phyloP scores from a whole-genome alignment of 768 basidiomycete species.

The Thelephora ganbajun region DNA sequence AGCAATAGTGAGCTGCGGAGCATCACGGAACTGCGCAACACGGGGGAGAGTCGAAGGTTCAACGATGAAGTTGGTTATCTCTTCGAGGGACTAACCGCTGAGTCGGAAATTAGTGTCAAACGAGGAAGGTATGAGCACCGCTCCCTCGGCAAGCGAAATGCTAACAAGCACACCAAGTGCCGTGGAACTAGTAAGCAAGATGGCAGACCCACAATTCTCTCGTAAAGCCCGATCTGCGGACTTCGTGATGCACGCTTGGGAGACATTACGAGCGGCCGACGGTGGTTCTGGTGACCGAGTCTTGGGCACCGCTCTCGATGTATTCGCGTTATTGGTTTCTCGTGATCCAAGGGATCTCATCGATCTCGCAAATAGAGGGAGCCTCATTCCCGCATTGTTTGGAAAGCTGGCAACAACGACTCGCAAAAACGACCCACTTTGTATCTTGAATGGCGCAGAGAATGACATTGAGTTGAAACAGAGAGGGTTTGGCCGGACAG shows the following conservation, averaged over 20 bases:
- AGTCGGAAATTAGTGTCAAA: conserved; percentile 38
- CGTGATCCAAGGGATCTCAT: conserved; percentile 39
- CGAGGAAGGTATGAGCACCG: conserved; percentile 43
- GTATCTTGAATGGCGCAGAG: conserved; percentile 21
- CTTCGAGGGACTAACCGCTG: conserved; percentile 59
- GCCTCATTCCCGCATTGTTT: conserved; percentile 16
- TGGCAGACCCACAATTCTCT: conserved; percentile 63
- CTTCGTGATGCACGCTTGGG: conserved; percentile 58
- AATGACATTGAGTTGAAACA: conserved; percentile 33
- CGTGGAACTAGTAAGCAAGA: conserved; percentile 59
- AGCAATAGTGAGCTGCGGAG: conserved; percentile 59
- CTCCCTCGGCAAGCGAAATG: background rate
- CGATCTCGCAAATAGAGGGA: conserved; percentile 32
- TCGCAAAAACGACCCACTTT: conserved; percentile 33
- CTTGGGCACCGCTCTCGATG: conserved; percentile 45
- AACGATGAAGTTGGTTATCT: conserved; percentile 77
- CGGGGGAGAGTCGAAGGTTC: conserved; percentile 69
- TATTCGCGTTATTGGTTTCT: conserved; percentile 50
- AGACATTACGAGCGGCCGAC: conserved; percentile 42
- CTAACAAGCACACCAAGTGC: conserved; percentile 31
- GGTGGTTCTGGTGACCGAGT: conserved; percentile 54
- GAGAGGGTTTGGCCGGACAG: conserved; percentile 41
- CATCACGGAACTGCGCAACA: conserved; percentile 67
- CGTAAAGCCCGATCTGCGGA: conserved; percentile 70
- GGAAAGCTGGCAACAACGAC: conserved; percentile 11